Evolutionary conservation across 139 green algal species (phyloP).

Genomic region (Tetraselmis chui): DNA sequence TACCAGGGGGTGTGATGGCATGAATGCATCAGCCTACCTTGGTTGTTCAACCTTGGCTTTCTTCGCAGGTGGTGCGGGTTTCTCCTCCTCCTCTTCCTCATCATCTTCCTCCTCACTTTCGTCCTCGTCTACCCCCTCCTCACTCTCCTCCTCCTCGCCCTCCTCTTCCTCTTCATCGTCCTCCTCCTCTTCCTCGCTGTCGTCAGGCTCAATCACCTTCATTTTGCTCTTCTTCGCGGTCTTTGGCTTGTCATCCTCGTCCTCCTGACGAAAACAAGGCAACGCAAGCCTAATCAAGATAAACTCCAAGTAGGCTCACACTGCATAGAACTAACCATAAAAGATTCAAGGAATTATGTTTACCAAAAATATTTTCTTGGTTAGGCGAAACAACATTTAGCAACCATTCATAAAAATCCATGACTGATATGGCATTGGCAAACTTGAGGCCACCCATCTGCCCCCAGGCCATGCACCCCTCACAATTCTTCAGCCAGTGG

Average conservation of each 20-base stretch:
- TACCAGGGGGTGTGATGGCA: too few species aligned
- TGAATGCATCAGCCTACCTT: too few species aligned
- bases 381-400: too few species aligned
- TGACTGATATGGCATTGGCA: too few species aligned
- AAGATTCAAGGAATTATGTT: not conserved
- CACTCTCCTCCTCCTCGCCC: constrained; percentile 6
- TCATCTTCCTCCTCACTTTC: constrained; percentile 26
- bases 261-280: not conserved
- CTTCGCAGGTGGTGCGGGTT: not conserved
- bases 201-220: not conserved
- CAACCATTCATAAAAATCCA: too few species aligned
- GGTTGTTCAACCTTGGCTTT: too few species aligned
- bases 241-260: constrained; percentile 17
- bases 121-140: constrained; percentile 16
- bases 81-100: constrained; percentile 22
- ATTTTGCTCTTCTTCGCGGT: constrained; percentile 1
- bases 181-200: constrained; percentile 17
- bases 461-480: too few species aligned
- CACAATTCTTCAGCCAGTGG: too few species aligned
- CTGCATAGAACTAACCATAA: not conserved
- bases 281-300: not conserved
- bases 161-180: constrained; percentile 18
- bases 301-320: not conserved
- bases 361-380: too few species aligned
- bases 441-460: too few species aligned